Evolutionary conservation across 768 basidiomycete species (phyloP), one percentile per base, ranked within the genome.

Genomic region (Suillus luteus): DNA sequence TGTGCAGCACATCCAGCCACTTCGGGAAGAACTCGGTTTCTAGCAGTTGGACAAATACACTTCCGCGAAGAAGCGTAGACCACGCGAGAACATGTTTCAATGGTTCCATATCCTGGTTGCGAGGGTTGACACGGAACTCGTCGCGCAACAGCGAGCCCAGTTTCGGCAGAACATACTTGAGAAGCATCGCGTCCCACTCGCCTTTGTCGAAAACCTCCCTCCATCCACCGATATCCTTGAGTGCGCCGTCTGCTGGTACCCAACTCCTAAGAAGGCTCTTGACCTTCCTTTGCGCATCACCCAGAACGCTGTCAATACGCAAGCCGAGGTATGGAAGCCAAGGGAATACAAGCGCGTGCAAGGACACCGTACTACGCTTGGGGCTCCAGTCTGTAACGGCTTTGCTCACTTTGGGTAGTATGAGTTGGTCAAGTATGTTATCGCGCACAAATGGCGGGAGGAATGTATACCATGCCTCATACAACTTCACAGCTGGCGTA

Each of bases 21-120:
- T 97, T 96, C 5, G 95, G 93, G 84, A 98, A 98, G 81, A 99
- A 96, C 70, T 95, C 94, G 6, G 85, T 83, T 73, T 96, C 93
- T 66, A 99, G 78, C 14, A 99, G 79, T 71, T 95, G 92, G 1
- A 88, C 83, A 70, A 97, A 83, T 65, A 96, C 85, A 5, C 91
- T 87, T 0, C 86, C 76, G 9, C 92, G 89, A 41, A 99, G 81
- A 62, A 93, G 81, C 38, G 79, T 73, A 12, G 82, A 80, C 97
- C 97, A 99, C 1, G 81, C 80, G 51, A 98, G 80, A 19, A 95
- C 91, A 60, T 81, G 81, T 22, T 88, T 80, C 54, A 99, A 81
- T 0, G 95, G 92, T 27, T 81, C 81, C 88, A 99, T 91, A 69
- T 93, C 85, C 75, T 99, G 97, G 38, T 89, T 82, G 5, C 93